Evolutionary conservation across 352 stramenopile species (phyloP).

Genomic region (Phytophthora multivora): DNA sequence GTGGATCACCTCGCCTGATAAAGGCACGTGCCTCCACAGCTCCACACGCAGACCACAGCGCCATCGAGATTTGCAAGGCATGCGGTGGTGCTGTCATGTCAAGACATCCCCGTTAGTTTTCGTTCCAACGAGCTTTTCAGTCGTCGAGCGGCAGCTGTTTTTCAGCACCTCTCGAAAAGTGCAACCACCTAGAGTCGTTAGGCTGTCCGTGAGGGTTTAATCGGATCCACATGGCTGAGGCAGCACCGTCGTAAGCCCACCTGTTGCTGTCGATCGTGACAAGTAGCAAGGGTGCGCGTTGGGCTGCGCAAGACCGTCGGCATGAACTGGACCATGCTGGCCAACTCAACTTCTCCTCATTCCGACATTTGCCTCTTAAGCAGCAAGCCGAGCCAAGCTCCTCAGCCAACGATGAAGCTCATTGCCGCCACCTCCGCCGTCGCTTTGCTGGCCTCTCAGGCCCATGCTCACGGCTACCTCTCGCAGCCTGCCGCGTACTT

Average conservation of each 20-base stretch:
- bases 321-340: background rate
- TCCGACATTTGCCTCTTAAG: slow-evolving; percentile 30
- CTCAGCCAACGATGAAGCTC: slow-evolving; percentile 25
- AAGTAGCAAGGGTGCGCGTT: slow-evolving; percentile 1
- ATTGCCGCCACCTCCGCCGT: slow-evolving; percentile 27
- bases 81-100: background rate
- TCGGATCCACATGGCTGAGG: slow-evolving; percentile 14
- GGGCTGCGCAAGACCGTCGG: slow-evolving; percentile 10
- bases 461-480: slow-evolving; percentile 47
- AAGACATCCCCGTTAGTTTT: slow-evolving; percentile 29
- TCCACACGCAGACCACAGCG: slow-evolving; percentile 5
- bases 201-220: slow-evolving; percentile 5
- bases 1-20: slow-evolving; percentile 12
- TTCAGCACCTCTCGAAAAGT: slow-evolving; percentile 1
- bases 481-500: slow-evolving; percentile 37
- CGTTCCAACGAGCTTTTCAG: slow-evolving; percentile 17
- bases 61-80: slow-evolving; percentile 10
- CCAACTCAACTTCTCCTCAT: slow-evolving; percentile 13
- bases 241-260: slow-evolving; percentile 20
- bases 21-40: slow-evolving; percentile 5
- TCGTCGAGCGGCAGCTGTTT: slow-evolving; percentile 26
- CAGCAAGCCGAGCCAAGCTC: slow-evolving; percentile 1
- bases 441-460: slow-evolving; percentile 25
- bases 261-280: slow-evolving; percentile 19
- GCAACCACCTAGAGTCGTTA: slow-evolving; percentile 13